These are phyloP conservation scores for Hygrocybe coccinea DNA, from an alignment of 768 basidiomycete genomes.

Conservation along the genomic window DNA sequence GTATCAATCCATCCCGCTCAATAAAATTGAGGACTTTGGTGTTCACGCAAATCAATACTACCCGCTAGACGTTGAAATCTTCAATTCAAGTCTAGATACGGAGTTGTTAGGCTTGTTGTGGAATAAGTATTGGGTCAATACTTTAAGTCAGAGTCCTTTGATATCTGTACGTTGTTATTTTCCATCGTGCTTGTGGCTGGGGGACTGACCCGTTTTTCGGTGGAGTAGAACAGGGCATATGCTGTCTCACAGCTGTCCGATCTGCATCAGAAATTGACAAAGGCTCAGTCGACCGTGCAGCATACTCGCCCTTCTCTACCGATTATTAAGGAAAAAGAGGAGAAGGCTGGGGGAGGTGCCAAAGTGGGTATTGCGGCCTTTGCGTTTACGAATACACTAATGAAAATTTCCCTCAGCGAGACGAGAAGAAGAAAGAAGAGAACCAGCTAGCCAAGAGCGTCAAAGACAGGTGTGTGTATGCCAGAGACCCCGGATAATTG, in stretches of 20 bases:
- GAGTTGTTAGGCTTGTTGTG: constrained; percentile 86
- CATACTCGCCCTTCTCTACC: constrained; percentile 58
- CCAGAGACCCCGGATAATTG: background rate
- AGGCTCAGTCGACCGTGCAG: constrained; percentile 55
- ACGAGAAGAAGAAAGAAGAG: constrained; percentile 83
- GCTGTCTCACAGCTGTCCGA: constrained; percentile 88
- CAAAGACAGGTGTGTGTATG: constrained; percentile 67
- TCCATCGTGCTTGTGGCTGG: background rate
- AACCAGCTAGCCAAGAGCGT: constrained; percentile 85
- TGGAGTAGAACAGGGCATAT: constrained; percentile 83
- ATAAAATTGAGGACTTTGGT: constrained; percentile 98
- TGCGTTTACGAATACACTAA: background rate
- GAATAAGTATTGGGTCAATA: constrained; percentile 99
- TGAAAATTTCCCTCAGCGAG: constrained; percentile 33
- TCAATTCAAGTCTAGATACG: constrained; percentile 86
- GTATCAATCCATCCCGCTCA: constrained; percentile 93
- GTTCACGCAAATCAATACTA: constrained; percentile 98
- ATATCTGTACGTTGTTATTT: constrained; percentile 62
- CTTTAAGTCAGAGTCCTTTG: constrained; percentile 86
- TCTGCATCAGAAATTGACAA: constrained; percentile 82
- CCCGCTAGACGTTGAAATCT: constrained; percentile 88
- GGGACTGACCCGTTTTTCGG: background rate
- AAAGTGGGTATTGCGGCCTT: constrained; percentile 36
- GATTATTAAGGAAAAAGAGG: constrained; percentile 48
- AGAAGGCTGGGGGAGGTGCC: constrained; percentile 18